phyloP scores from a whole-genome alignment of 192 early-diverging fungal species.

The Anaeromyces robustus region DNA sequence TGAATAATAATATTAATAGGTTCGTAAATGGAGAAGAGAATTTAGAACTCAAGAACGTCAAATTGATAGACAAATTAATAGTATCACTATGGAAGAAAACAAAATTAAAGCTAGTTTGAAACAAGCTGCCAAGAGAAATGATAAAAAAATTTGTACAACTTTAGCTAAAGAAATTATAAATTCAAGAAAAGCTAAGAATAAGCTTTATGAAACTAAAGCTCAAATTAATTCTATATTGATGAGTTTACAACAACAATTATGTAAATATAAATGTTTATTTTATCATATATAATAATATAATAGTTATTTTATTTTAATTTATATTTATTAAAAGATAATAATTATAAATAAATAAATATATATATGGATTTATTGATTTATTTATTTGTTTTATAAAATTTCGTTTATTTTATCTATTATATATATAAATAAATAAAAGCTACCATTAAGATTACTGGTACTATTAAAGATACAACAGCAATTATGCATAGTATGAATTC shows the following conservation, averaged over 20 bases:
- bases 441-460: constrained; percentile 72
- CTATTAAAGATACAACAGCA: constrained; percentile 69
- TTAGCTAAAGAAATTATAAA: constrained; percentile 76
- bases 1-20: neutral
- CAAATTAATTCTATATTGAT: constrained; percentile 81
- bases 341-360: no score
- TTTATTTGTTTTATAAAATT: no score
- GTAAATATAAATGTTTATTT: constrained; percentile 24
- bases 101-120: constrained; percentile 70
- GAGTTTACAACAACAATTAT: constrained; percentile 74
- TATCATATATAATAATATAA: neutral
- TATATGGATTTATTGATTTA: no score
- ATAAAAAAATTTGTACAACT: constrained; percentile 47
- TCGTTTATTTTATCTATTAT: no score
- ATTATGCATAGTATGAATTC: constrained; percentile 85
- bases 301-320: no score
- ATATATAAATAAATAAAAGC: constrained; percentile 22
- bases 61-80: constrained; percentile 65
- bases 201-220: constrained; percentile 74
- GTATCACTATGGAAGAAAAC: constrained; percentile 65
- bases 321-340: no score
- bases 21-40: constrained; percentile 66
- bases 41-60: constrained; percentile 73
- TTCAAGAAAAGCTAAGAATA: constrained; percentile 57
- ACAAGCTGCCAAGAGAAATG: constrained; percentile 73